Base-by-base conservation (phyloP, 2,329 filamentous ascomycete species). In the Boeremia exigua region DNA sequence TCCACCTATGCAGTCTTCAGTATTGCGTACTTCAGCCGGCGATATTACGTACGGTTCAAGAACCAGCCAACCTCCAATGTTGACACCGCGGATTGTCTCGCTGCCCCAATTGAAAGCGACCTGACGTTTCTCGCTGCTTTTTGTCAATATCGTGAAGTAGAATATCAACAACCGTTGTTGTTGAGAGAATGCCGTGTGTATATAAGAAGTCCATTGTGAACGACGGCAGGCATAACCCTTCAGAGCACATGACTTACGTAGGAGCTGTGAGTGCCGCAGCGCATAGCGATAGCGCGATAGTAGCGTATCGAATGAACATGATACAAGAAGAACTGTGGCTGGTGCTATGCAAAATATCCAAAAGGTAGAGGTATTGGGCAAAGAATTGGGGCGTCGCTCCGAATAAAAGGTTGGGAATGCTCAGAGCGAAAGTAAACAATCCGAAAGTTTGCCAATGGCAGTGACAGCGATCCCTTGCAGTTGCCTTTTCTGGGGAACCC, bases 31-130 rank as follows among this genome's bases (percentile, higher is more conserved):
- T 7, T 30, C 8, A 15, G 19, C 23, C 6, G 15, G 17, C 6
- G 8, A 15, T 14, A 14, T 15, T 6, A 70, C 74, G 65, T 66
- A 76, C 69, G 77, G 77, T 65, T 80, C 79, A 14, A 82, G 71
- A 9, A 82, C 75, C 15, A 82, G 67, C 80, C 80, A 82, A 34
- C 80, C 80, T 27, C 80, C 80, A 56, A 82, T 74, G 47, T 81
- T 82, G n/a, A 82, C 75, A 32, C 80, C 80, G 34, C 75, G 73
- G n/a, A 85, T 78, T 59, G 79, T 81, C 30, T 79, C 75, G 11
- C 68, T 65, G n/a, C 80, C 80, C 77, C 80, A 85, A 17, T 71
- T 65, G 68, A 84, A 84, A 39, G 64, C 69, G 4, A 76, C 76
- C 12, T 63, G 61, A 34, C 78, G 68, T 62, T 69, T 72, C 32